Percentiles rank a stretch among this genome's conserved stretches.
These are phyloP conservation scores for Lathyrus tuberosus DNA, from an alignment of 306 rosid genomes.

Conservation along the genomic window DNA sequence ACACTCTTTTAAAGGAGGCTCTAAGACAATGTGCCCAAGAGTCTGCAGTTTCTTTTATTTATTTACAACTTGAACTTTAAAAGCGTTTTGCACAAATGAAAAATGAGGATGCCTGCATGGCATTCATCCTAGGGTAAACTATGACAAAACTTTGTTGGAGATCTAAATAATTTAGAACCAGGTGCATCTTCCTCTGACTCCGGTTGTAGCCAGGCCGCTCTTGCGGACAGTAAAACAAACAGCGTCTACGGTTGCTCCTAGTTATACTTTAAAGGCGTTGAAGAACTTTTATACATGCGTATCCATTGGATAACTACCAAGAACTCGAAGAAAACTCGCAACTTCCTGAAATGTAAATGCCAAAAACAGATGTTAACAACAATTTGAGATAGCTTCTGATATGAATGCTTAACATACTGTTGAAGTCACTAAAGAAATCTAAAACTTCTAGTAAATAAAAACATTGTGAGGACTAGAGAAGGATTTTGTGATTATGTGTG, in stretches of 20 bases:
- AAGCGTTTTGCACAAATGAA: not conserved
- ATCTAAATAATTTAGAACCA: not conserved
- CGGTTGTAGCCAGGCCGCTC: slow-evolving; percentile 32
- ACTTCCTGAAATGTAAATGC: slow-evolving; percentile 62
- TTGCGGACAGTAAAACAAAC: slow-evolving; percentile 42
- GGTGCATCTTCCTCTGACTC: slow-evolving; percentile 32
- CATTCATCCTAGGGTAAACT: slow-evolving; percentile 33
- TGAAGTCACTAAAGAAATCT: too few species aligned
- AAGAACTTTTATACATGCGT: slow-evolving; percentile 35
- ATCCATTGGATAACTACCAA: slow-evolving; percentile 73
- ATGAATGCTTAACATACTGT: not conserved
- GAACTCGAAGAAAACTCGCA: slow-evolving; percentile 72
- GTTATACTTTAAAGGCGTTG: not conserved
- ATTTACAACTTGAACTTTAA: not conserved
- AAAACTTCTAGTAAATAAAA: not conserved
- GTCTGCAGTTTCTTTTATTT: not conserved
- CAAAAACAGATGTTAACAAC: not conserved
- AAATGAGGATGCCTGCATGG: not conserved
- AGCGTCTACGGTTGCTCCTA: slow-evolving; percentile 32
- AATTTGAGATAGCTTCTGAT: slow-evolving; percentile 24
- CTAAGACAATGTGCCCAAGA: not conserved
- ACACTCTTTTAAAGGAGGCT: too few species aligned
- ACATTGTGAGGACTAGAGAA: not conserved
- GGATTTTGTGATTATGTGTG: slow-evolving; percentile 3
- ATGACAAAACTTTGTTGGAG: slow-evolving; percentile 31